Conservation (phyloP, 768 basidiomycete genomes). For the Rhodotorula kratochvilovae region DNA sequence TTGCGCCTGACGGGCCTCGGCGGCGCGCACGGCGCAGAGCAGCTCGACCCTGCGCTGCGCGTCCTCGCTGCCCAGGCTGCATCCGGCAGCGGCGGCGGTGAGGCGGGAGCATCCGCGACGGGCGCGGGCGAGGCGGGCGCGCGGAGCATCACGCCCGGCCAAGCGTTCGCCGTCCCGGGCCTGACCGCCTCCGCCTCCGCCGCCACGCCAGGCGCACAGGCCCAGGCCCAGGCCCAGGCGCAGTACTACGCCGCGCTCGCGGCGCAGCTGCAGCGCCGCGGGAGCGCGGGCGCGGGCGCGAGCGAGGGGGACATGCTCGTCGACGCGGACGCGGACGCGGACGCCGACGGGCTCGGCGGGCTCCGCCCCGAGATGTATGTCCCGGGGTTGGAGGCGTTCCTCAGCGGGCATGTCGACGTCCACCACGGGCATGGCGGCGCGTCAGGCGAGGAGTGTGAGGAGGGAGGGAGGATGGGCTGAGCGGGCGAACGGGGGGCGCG, state of each 20-base stretch:
- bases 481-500: too few species aligned
- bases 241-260: background rate
- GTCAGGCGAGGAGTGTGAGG: too few species aligned
- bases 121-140: background rate
- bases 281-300: background rate
- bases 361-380: background rate
- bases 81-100: background rate
- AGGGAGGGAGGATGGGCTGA: background rate
- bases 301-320: background rate
- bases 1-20: constrained; percentile 1
- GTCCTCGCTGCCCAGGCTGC: constrained; percentile 16
- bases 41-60: constrained; percentile 13
- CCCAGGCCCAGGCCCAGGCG: background rate
- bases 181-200: too few species aligned
- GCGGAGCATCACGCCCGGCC: background rate
- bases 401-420: background rate
- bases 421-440: background rate
- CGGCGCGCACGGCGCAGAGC: background rate
- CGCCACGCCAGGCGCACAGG: too few species aligned
- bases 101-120: background rate
- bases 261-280: background rate
- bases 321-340: background rate
- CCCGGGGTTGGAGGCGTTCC: background rate
- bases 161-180: background rate
- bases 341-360: too few species aligned